Conservation (phyloP, 495 filamentous ascomycete genomes). For the Articulospora tetracladia region DNA sequence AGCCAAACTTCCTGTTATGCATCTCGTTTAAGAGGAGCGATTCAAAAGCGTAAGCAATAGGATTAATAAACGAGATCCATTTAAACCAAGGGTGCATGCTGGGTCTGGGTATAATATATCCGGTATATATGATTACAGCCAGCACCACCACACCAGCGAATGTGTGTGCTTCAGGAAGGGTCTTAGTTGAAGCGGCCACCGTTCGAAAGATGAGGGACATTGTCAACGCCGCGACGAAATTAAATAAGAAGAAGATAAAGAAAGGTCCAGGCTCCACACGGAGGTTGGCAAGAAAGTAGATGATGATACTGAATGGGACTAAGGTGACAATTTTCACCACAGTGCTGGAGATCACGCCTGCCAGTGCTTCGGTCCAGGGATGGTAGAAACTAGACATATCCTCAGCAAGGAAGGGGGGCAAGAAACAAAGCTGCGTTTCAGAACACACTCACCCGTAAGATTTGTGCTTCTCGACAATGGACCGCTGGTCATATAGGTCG, state of each 20-base stretch:
- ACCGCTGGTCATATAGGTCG: conserved; percentile 50
- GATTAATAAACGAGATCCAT: conserved; percentile 76
- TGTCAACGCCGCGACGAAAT: conserved; percentile 62
- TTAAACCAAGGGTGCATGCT: conserved; percentile 79
- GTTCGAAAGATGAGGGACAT: conserved; percentile 77
- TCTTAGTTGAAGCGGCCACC: conserved; percentile 69
- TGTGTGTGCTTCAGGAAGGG: conserved; percentile 74
- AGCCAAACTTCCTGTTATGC: conserved; percentile 45
- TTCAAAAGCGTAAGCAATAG: conserved; percentile 72
- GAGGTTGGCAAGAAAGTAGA: conserved; percentile 80
- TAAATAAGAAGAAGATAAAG: conserved; percentile 78
- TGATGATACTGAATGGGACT: conserved; percentile 37
- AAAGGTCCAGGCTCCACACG: conserved; percentile 68
- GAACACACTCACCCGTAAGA: conserved; percentile 49
- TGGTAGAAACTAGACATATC: conserved; percentile 80
- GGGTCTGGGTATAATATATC: conserved; percentile 67
- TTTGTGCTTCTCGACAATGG: conserved; percentile 40
- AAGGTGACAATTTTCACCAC: conserved; percentile 47
- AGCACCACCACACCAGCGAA: conserved; percentile 63
- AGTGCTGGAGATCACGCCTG: conserved; percentile 66
- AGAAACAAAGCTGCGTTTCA: conserved; percentile 72
- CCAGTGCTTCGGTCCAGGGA: conserved; percentile 70
- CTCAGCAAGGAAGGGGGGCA: conserved; percentile 54
- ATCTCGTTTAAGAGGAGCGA: conserved; percentile 67
- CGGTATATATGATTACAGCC: conserved; percentile 70